Base-by-base conservation (phyloP, 441 rosid species). In the Euphorbia schlechtendalii region DNA sequence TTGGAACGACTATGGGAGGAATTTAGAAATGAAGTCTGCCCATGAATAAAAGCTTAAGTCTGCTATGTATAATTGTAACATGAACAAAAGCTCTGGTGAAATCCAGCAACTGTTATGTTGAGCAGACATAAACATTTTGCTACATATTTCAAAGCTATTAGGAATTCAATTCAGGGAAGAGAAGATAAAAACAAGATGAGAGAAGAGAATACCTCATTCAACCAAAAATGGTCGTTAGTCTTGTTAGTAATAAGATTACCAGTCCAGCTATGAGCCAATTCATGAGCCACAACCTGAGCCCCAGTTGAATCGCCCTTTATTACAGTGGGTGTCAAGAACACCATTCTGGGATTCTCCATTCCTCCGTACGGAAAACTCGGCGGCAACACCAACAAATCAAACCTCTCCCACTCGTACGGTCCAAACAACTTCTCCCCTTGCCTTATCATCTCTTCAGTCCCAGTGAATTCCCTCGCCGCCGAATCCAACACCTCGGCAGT, bases 141-240 rank as follows among this genome's bases (percentile, higher is more conserved):
- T 40, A 9, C 41, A 25, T 54, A 7, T 2, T 0, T 41, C 20
- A 8, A 17, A 59, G 12, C 13, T 14, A 21, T 27, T 28, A 3
- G 11, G 22, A 53, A 59, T 41, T 65, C 36, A 46, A 8, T n/a
- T n/a, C n/a, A n/a, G n/a, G n/a, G n/a, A n/a, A n/a, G n/a, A n/a
- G n/a, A n/a, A n/a, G n/a, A n/a, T n/a, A n/a, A n/a, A n/a, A n/a
- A n/a, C n/a, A n/a, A n/a, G n/a, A n/a, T n/a, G n/a, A n/a, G n/a
- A n/a, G n/a, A n/a, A n/a, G n/a, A n/a, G n/a, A n/a, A n/a, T 74
- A 92, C 98, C 96, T 92, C 98, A 72, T 89, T 92, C 79, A 92
- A 75, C 98, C 98, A 89, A 66, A 92, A 92, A 73, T 90, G 96
- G 43, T 92, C 94, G 20, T 90, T 92, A 65, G 85, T 90, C 71